Conservation (phyloP, 352 stramenopile genomes). For the Phytopythium chamaehyphon region DNA sequence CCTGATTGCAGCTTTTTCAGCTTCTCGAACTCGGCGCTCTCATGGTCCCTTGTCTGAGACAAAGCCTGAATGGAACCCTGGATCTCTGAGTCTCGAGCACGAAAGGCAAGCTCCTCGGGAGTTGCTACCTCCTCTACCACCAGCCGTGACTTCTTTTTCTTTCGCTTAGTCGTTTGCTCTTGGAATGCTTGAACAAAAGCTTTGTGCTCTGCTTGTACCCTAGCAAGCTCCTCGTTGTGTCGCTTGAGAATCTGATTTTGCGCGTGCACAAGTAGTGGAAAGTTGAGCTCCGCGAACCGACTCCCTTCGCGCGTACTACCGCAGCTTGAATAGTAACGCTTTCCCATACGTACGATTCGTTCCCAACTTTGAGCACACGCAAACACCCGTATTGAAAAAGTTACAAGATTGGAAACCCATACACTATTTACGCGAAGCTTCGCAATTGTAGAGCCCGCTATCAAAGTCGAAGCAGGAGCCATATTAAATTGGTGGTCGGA, state of each 20-base stretch:
- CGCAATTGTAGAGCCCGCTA: conserved; percentile 28
- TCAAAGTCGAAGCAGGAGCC: conserved; percentile 29
- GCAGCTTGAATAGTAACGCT: conserved; percentile 41
- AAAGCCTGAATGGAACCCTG: conserved; percentile 32
- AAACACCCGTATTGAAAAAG: conserved; percentile 30
- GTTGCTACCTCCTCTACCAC: conserved; percentile 68
- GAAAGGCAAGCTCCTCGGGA: conserved; percentile 60
- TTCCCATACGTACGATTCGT: conserved; percentile 52
- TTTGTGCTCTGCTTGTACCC: conserved; percentile 21
- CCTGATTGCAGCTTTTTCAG: conserved; percentile 19
- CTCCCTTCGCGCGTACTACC: conserved; percentile 20
- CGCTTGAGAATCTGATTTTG: conserved; percentile 52
- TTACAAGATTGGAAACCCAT: conserved; percentile 46
- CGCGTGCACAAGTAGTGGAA: conserved; percentile 54
- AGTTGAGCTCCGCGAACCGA: conserved; percentile 58
- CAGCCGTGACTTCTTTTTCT: conserved; percentile 80
- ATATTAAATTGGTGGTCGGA: background rate
- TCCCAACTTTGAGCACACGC: conserved; percentile 33
- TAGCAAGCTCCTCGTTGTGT: conserved; percentile 26
- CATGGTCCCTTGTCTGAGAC: conserved; percentile 11
- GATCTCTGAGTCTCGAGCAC: conserved; percentile 28
- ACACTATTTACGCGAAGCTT: conserved; percentile 33
- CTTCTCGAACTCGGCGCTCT: conserved; percentile 21
- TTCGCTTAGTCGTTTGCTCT: conserved; percentile 67
- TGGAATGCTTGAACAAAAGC: conserved; percentile 43